Conservation (phyloP, 352 stramenopile genomes). For the Lagenidium giganteum region DNA sequence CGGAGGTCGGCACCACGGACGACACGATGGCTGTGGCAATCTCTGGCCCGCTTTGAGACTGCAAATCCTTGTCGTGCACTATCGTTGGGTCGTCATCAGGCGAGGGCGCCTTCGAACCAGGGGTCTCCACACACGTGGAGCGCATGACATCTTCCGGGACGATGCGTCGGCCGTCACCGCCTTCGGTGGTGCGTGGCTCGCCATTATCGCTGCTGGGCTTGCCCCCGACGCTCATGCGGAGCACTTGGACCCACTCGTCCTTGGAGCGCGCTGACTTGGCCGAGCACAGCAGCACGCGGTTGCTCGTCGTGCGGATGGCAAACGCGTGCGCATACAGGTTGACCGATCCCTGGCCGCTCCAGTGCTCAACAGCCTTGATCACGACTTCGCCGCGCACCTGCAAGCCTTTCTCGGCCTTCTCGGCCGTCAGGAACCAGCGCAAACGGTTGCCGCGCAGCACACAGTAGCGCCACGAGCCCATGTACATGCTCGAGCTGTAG, state of each 20-base stretch:
- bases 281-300: slow-evolving; percentile 57
- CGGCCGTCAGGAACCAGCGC: slow-evolving; percentile 61
- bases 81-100: no score
- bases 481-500: slow-evolving; percentile 63
- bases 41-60: neutral
- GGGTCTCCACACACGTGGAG: slow-evolving; percentile 1
- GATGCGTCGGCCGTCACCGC: slow-evolving; percentile 33
- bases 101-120: neutral
- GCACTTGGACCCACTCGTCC: slow-evolving; percentile 34
- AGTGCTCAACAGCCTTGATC: slow-evolving; percentile 50
- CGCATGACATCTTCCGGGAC: slow-evolving; percentile 46
- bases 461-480: slow-evolving; percentile 74
- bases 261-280: slow-evolving; percentile 35
- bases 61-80: no score
- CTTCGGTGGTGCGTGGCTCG: no score
- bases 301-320: slow-evolving; percentile 47
- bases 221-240: slow-evolving; percentile 27
- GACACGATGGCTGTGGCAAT: no score
- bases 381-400: slow-evolving; percentile 57
- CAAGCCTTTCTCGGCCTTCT: slow-evolving; percentile 36
- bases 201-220: no score
- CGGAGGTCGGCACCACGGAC: no score
- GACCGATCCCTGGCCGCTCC: slow-evolving; percentile 50
- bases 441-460: slow-evolving; percentile 53
- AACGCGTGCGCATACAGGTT: slow-evolving; percentile 55